Base-by-base conservation (phyloP, 441 rosid genomes). In the Theobroma grandiflorum region DNA sequence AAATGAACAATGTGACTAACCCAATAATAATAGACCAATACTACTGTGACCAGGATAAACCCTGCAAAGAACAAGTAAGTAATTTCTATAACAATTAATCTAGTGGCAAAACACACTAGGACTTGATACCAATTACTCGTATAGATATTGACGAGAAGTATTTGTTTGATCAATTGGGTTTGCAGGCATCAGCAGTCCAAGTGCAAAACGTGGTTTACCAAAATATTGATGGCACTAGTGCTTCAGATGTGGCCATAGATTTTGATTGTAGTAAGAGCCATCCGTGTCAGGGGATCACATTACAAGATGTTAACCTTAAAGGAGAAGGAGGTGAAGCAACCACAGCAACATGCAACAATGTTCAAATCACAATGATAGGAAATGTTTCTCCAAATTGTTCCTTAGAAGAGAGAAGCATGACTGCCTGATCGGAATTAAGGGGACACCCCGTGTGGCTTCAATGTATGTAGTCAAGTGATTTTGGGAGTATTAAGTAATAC, bases 21-120 rank as follows among this genome's bases (percentile, higher is more conserved):
- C 98, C 98, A n/a, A 95, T 95, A 64, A 92, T 95, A 37, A 90
- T 95, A 66, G 95, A 93, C 72, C 98, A 95, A 50, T 66, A 86
- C 78, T 95, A 95, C 75, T 93, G 98, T 72, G 98, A 95, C 87
- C 91, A 89, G 62, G 55, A 74, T 42, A 67, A 84, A 64, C 87
- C 94, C 0, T 95, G 98, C 91, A 79, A 85, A 71, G 59, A 90
- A 65, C 83, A 89, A 86, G 98, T 91, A 71, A 78, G 98, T 91
- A 71, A 78, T 6, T 9, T 58, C 4, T 22, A 3, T 2, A 9
- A 20, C 63, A 53, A 18, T 18, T 6, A n/a, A 55, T 26, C 31
- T 26, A 26, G 31, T 26, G 31, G 1, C 31, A 26, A 26, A 26
- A 26, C 31, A 26, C 31, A 26, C 0, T 55, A 16, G 8, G 18